Evolutionary conservation across 768 basidiomycete species (phyloP), one percentile per base, ranked within the genome.

Genomic region (Xerocomus potaroensis): DNA sequence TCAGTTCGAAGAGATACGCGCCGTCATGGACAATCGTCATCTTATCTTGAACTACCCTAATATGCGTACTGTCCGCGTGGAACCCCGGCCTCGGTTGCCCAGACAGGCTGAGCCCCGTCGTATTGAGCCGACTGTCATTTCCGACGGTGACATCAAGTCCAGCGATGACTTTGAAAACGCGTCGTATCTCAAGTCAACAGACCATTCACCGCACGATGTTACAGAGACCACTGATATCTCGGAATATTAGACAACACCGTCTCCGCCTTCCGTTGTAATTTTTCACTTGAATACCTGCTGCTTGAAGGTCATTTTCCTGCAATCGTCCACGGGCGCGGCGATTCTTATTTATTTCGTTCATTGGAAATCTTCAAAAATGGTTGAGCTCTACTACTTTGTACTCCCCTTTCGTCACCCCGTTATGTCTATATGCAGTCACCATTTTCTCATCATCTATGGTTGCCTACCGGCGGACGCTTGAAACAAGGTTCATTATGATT

Each of bases 1-100:
- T 31, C 50, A 88, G 86, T 87, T 87, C 49, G 83, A 85, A 57
- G 85, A 89, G 59, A 75, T 89, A 47, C 77, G 74, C 39, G 84
- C 83, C 6, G 73, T 79, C 26, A 81, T 83, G 75, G 79, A 81
- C 47, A 75, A 75, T 48, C 75, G 75, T 50, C 73, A 71, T 48
- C 73, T 89, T 26, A 75, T 74, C 49, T 63, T 89, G 57, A 77
- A 78, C 64, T 86, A 87, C 54, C 86, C 86, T 45, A 66, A 66
- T 49, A 66, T 66, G 64, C 64, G 66, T 36, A 66, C 60, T 8
- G 66, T 66, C 43, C 64, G 64, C 32, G 64, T 66, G 31, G 66
- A 66, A 19, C 64, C 66, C 26, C 61, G 66, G 35, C 53, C 51
- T 30, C 50, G 54, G 32, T 42, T 46, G 39, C 24, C 44, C 35